These are phyloP conservation scores for Cardamine resedifolia DNA, from an alignment of 345 rosid genomes.

Conservation along the genomic window DNA sequence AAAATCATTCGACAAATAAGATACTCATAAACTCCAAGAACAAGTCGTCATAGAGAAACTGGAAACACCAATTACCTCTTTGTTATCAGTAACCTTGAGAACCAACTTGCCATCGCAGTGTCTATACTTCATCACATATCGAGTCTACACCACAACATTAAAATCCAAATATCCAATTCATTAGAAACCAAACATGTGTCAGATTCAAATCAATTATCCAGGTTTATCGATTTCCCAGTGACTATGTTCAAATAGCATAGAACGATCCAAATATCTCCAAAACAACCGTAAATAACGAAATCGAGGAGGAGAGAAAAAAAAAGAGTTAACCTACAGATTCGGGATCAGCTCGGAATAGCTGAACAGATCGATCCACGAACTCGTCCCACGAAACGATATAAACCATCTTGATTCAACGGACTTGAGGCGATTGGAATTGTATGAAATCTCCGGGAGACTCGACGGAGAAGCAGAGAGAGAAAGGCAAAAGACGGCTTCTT, in stretches of 20 bases:
- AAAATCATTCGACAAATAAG: neutral
- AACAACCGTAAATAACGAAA: constrained; percentile 4
- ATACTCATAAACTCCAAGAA: neutral
- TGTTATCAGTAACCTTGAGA: constrained; percentile 97
- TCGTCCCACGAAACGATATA: constrained; percentile 83
- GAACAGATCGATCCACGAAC: constrained; percentile 74
- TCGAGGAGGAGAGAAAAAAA: neutral
- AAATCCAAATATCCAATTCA: constrained; percentile 22
- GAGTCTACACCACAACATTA: constrained; percentile 52
- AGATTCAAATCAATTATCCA: neutral
- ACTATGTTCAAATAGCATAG: neutral
- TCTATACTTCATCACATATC: constrained; percentile 88
- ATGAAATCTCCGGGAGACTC: constrained; percentile 12
- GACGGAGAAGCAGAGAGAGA: constrained; percentile 24
- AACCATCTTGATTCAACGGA: constrained; percentile 49
- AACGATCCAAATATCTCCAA: neutral
- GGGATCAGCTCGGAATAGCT: constrained; percentile 85
- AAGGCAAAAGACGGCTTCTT: constrained; percentile 12
- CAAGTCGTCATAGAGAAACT: neutral
- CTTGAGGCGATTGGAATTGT: neutral
- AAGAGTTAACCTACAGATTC: constrained; percentile 60
- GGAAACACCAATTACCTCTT: constrained; percentile 52
- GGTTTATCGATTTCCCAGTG: neutral
- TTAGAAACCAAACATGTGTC: neutral
- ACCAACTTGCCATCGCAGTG: constrained; percentile 95